A percentile compares a stretch with the other conserved stretches of the same genome.
Conservation (phyloP, 345 rosid species). For the Noccaea bulbosa region DNA sequence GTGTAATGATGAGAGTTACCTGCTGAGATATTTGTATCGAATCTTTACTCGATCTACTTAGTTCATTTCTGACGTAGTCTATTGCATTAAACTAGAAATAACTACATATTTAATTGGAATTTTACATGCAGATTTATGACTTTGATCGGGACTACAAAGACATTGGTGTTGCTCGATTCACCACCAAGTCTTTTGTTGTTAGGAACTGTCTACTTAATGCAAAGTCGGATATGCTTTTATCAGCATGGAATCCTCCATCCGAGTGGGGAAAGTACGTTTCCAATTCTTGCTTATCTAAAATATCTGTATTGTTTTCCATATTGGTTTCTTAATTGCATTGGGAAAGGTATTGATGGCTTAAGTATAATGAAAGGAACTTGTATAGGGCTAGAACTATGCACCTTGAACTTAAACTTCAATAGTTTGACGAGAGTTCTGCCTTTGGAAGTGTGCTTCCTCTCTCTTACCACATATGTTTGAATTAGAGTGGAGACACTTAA, state of each 20-base stretch:
- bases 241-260: slow-evolving; percentile 97
- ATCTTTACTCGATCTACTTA: slow-evolving; percentile 9
- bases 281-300: background rate
- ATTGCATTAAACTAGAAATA: background rate
- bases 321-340: slow-evolving; percentile 19
- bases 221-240: slow-evolving; percentile 88
- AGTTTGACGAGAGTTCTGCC: slow-evolving; percentile 19
- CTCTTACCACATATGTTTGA: slow-evolving; percentile 11
- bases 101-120: slow-evolving; percentile 13
- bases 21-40: background rate
- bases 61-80: slow-evolving; percentile 4
- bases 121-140: slow-evolving; percentile 73
- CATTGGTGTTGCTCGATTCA: slow-evolving; percentile 90
- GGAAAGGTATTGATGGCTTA: slow-evolving; percentile 25
- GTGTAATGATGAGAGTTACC: slow-evolving; percentile 14
- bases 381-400: background rate
- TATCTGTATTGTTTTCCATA: background rate
- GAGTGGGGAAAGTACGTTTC: slow-evolving; percentile 94
- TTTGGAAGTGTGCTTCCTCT: slow-evolving; percentile 3
- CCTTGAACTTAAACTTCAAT: slow-evolving; percentile 16
- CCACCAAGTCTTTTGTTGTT: slow-evolving; percentile 80
- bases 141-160: slow-evolving; percentile 99
- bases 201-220: slow-evolving; percentile 81
- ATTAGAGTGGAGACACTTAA: background rate
- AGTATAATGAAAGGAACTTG: background rate